Evolutionary conservation across 352 stramenopile species (phyloP).

Genomic region (Phytophthora capsici): DNA sequence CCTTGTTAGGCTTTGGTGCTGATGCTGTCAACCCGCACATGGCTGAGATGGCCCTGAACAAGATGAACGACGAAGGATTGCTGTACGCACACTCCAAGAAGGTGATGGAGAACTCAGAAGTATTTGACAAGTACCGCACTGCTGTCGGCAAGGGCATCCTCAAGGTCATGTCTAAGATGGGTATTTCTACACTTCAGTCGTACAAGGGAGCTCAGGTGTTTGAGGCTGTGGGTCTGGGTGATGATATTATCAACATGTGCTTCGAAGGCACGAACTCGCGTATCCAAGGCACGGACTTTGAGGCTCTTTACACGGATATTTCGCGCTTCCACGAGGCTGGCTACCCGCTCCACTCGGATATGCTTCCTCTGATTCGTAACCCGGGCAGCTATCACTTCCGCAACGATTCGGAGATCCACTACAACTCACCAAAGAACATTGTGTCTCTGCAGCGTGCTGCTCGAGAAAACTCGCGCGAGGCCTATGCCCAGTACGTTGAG

Average conservation of each 20-base stretch:
- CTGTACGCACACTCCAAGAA: constrained; percentile 68
- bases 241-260: constrained; percentile 92
- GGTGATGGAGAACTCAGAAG: constrained; percentile 60
- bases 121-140: constrained; percentile 72
- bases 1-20: constrained; percentile 94
- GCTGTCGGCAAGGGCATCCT: constrained; percentile 75
- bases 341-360: constrained; percentile 81
- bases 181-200: constrained; percentile 94
- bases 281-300: constrained; percentile 95
- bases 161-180: constrained; percentile 95
- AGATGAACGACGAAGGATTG: constrained; percentile 95
- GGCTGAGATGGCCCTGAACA: constrained; percentile 94
- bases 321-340: constrained; percentile 91
- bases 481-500: constrained; percentile 93
- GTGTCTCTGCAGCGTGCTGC: constrained; percentile 94
- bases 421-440: constrained; percentile 96
- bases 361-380: constrained; percentile 92
- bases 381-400: constrained; percentile 96
- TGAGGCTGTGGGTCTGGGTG: constrained; percentile 93
- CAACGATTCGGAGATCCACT: constrained; percentile 94
- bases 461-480: constrained; percentile 92
- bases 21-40: constrained; percentile 96
- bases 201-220: constrained; percentile 98
- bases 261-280: constrained; percentile 90
- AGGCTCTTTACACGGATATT: constrained; percentile 95